Evolutionary conservation across 225 moss, liverwort and hornwort species (phyloP).

Genomic region (Rhytidiadelphus loreus): DNA sequence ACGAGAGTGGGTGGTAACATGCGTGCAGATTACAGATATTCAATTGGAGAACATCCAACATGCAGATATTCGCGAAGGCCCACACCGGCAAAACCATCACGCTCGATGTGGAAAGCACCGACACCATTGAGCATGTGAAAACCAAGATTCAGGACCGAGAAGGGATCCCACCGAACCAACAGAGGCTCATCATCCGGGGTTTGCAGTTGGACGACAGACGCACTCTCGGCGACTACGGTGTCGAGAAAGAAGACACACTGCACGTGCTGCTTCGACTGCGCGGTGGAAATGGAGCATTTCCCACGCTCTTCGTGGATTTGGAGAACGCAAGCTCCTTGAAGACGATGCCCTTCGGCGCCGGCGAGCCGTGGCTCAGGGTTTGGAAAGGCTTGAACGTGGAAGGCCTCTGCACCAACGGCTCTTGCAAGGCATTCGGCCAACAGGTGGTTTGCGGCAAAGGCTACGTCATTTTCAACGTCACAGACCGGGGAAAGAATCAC

Average conservation of each 20-base stretch:
- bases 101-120: not conserved
- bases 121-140: not conserved
- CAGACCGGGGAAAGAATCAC: not conserved
- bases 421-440: not conserved
- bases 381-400: not conserved
- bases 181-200: not conserved
- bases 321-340: not conserved
- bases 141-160: not conserved
- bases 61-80: not conserved
- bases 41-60: not conserved
- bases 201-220: not conserved
- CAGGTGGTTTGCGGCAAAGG: not conserved
- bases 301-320: not conserved
- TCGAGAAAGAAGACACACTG: not conserved
- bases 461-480: not conserved
- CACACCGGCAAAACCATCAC: not conserved
- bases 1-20: too few relatives aligned
- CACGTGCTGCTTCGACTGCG: not conserved
- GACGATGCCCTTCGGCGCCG: accelerated
- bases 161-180: not conserved
- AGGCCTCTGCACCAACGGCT: not conserved
- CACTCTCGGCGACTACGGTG: not conserved
- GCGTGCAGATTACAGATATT: not conserved
- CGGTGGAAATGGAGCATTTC: not conserved
- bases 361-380: accelerated